Evolutionary conservation across 345 rosid genomes (phyloP), one percentile per base, ranked within the genome.

Genomic region (Isatis tinctoria): DNA sequence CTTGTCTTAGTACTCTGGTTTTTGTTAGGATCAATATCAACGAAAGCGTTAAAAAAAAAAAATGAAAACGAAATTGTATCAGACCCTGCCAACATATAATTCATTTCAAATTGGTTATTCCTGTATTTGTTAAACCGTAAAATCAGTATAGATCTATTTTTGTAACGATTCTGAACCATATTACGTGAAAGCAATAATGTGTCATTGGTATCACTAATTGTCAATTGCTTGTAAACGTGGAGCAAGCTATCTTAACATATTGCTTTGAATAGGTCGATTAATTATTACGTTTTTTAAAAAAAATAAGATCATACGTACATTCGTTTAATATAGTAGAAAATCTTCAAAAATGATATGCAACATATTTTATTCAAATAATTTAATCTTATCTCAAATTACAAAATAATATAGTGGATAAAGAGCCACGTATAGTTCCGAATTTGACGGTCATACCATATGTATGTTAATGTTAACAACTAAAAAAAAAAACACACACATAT

Each of bases 201-300:
- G 18, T 39, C 51, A 69, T 44, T 39, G 71, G 9, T 66, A 39
- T 75, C 60, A 63, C 61, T 45, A 48, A 64, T 63, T 64, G 67
- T 28, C 71, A 70, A 48, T 70, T 52, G 71, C 80, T 64, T 76
- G 71, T 53, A 45, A 76, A 64, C 80, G 17, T 77, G 72, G 76
- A 54, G 27, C 67, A 77, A 77, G 71, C 80, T 63, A 54, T 47
- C 66, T 39, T 36, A 68, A 18, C 24, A 32, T 66, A 67, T 9
- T 51, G 24, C 24, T 44, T 57, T 74, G 57, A 33, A 67, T 28
- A 36, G 14, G 78, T 39, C 54, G 17, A 20, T 45, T n/a, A n/a
- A n/a, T n/a, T n/a, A n/a, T n/a, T n/a, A n/a, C n/a, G n/a, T n/a
- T n/a, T n/a, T n/a, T n/a, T n/a, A n/a, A n/a, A n/a, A n/a, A n/a